Evolutionary conservation across 2,329 filamentous ascomycete species (phyloP), one percentile per base, ranked within the genome.

Genomic region (Penicillium carneum): DNA sequence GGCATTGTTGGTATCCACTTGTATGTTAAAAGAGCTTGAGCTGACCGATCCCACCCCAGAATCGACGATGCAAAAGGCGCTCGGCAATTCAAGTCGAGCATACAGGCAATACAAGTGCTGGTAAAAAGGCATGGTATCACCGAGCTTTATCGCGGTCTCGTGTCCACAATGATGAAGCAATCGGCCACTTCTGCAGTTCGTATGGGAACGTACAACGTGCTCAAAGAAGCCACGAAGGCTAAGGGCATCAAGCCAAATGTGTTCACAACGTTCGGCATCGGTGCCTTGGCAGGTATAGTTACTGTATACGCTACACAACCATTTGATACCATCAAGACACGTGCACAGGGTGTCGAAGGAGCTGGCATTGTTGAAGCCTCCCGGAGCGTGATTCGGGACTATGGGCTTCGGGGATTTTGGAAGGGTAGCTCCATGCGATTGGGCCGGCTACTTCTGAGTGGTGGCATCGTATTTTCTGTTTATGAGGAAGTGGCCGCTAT

Each of bases 341-440:
- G 86, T 47, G 83, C 84, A 26, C 87, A 90, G 71, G 85, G 83
- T 51, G 85, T 86, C 0, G 79, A 81, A 23, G 87, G 85, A 4
- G 84, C 84, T 2, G 84, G 82, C 1, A 87, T 86, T 2, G 72
- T 78, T 0, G 85, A 89, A 63, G 87, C 87, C 0, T 78, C 87
- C 3, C 78, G 75, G 52, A 83, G 81, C 54, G 80, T 90, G 4
- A 71, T 86, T 54, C 72, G 76, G 0, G 86, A 89, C 65, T 83
- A 84, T 63, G 88, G 88, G 0, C 64, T 89, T 1, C 80, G 78
- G 41, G 87, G 84, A 0, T 86, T 90, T 63, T 90, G 88, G 88
- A 86, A 84, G 61, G 88, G 88, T 0, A 90, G 87, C 36, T 86
- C 86, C 0, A 90, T 90, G 88, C 80, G 88, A 58, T 70, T 90